These are phyloP conservation scores for Pilaira anomala DNA, from an alignment of 192 early-diverging fungal species.

Conservation along the genomic window DNA sequence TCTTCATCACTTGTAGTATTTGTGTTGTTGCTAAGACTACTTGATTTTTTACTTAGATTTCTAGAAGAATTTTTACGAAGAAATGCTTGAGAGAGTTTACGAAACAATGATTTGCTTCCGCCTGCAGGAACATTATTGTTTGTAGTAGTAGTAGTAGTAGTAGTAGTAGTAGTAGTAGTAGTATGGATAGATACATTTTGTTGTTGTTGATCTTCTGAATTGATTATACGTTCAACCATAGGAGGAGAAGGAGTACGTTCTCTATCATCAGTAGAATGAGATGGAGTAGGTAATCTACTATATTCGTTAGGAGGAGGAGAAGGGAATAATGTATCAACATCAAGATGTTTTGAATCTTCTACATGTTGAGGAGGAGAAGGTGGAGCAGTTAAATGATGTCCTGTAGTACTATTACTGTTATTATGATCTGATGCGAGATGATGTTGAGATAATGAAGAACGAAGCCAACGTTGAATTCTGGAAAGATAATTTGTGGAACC, in stretches of 20 bases:
- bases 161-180: neutral
- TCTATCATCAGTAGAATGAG: constrained; percentile 1
- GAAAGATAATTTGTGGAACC: constrained; percentile 21
- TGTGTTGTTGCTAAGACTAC: neutral
- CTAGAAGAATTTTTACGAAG: constrained; percentile 10
- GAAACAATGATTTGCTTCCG: constrained; percentile 14
- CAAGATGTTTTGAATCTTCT: constrained; percentile 2
- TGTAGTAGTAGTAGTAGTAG: neutral
- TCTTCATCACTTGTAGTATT: neutral
- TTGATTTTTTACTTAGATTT: constrained; percentile 6
- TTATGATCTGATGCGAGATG: neutral
- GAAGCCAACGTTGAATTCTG: constrained; percentile 33
- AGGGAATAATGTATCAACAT: neutral
- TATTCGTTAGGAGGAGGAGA: neutral
- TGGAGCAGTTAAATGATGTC: neutral
- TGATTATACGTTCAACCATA: neutral
- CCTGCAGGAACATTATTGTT: neutral
- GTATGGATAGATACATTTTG: neutral
- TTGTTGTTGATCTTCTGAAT: neutral
- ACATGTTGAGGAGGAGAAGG: constrained; percentile 7
- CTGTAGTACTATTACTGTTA: neutral
- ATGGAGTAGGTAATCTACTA: constrained; percentile 6
- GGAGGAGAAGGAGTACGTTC: neutral
- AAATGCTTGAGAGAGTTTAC: constrained; percentile 18
- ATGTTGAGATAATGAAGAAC: constrained; percentile 23